These are phyloP conservation scores for Pseudocercospora eumusae DNA, from an alignment of 2,329 filamentous ascomycete genomes.

Conservation along the genomic window DNA sequence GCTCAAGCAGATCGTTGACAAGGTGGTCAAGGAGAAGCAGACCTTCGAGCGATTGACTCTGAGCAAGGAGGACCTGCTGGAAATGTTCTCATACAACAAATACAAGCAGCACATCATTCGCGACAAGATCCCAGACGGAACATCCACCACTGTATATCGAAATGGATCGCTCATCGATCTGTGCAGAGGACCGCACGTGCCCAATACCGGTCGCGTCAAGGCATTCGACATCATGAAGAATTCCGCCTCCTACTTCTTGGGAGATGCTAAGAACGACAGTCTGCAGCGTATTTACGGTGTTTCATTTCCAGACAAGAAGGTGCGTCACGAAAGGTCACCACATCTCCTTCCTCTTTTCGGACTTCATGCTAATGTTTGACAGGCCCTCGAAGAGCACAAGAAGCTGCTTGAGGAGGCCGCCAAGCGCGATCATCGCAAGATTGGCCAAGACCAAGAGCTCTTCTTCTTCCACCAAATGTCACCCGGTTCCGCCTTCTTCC, in stretches of 20 bases:
- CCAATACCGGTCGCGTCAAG: slow-evolving; percentile 90
- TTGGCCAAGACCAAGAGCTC: slow-evolving; percentile 92
- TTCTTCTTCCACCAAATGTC: slow-evolving; percentile 96
- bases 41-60: slow-evolving; percentile 86
- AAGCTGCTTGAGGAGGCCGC: slow-evolving; percentile 97
- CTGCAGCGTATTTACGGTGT: slow-evolving; percentile 96
- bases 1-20: slow-evolving; percentile 75
- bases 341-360: neutral
- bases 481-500: slow-evolving; percentile 80
- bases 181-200: slow-evolving; percentile 91
- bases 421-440: slow-evolving; percentile 91
- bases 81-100: slow-evolving; percentile 97
- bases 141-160: slow-evolving; percentile 89
- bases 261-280: slow-evolving; percentile 89
- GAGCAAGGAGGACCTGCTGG: slow-evolving; percentile 85
- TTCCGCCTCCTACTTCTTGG: slow-evolving; percentile 86
- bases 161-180: slow-evolving; percentile 93
- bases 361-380: neutral
- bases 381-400: slow-evolving; percentile 75
- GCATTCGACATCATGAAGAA: slow-evolving; percentile 91
- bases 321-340: slow-evolving; percentile 43
- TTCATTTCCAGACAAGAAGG: slow-evolving; percentile 95
- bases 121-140: slow-evolving; percentile 84
- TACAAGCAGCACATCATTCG: slow-evolving; percentile 99
- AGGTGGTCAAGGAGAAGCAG: slow-evolving; percentile 95